Conservation (phyloP, 2,329 filamentous ascomycete genomes). For the Pezicula rhizophila region DNA sequence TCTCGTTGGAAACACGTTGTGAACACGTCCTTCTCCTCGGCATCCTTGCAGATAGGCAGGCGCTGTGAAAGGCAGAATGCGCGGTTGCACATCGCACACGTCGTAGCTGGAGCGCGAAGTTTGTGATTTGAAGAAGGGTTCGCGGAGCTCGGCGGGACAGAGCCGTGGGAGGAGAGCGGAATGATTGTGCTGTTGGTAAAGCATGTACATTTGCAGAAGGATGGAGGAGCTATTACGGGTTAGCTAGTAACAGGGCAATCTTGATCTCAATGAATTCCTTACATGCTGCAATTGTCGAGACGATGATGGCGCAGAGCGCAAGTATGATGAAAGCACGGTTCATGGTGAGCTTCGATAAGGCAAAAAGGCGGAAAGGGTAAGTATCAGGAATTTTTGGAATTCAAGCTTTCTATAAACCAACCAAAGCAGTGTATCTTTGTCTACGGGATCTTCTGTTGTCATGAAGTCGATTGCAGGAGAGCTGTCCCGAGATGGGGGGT, state of each 20-base stretch:
- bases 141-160: constrained; percentile 13
- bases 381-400: too few relatives aligned
- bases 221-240: constrained; percentile 46
- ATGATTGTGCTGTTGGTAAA: constrained; percentile 66
- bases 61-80: constrained; percentile 55
- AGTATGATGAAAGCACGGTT: constrained; percentile 14
- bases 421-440: too few relatives aligned
- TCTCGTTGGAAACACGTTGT: constrained; percentile 63
- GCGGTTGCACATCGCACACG: constrained; percentile 58
- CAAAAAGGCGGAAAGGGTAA: not conserved
- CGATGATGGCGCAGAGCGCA: constrained; percentile 18
- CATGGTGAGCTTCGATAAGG: constrained; percentile 6
- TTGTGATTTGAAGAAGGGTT: constrained; percentile 9
- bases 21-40: constrained; percentile 54
- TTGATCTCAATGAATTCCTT: constrained; percentile 6
- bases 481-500: not conserved
- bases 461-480: not conserved
- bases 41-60: constrained; percentile 57
- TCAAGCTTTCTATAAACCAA: too few relatives aligned
- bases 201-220: constrained; percentile 66
- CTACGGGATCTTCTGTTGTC: not conserved
- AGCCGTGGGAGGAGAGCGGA: constrained; percentile 37
- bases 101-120: constrained; percentile 33
- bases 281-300: constrained; percentile 22
- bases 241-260: constrained; percentile 11